Base-by-base conservation (phyloP, 306 rosid genomes). In the Rubus parviflorus region DNA sequence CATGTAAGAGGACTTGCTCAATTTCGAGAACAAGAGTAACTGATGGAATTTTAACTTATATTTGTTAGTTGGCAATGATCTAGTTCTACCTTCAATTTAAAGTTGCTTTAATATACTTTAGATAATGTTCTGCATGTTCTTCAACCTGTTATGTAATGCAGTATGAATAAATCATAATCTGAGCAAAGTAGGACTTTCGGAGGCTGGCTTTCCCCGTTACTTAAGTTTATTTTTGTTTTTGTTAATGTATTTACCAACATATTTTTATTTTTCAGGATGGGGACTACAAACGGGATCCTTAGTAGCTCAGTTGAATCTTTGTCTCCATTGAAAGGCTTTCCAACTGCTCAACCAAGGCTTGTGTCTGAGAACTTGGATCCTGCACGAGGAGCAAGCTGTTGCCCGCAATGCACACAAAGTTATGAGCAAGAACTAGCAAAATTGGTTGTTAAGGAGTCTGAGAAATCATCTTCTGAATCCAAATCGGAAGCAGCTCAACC, bases 241-340 rank as follows among this genome's bases (percentile, higher is more conserved):
- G 77, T 74, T 75, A 64, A 71, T 46, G 58, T 77, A 77, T 83
- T 81, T 56, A 53, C 57, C 57, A 40, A 78, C 61, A 7, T 51
- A 75, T 84, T 48, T 40, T 71, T 75, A 49, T 75, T 35, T 62
- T 70, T 62, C 76, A 96, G 99, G 97, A 81, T 89, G 77, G 93
- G 96, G 79, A 77, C 78, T 80, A 80, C 79, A 67, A 96, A 94
- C 35, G 94, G 99, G 76, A 83, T 93, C 79, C 90, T 92, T 41
- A 89, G 92, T 49, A 81, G 89, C 79, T 88, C 99, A 0, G 85
- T 93, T 43, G 98, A 91, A 81, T 86, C 96, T 22, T 67, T 96
- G 79, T 89, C 98, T 52, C 86, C 94, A 2, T 77, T 86, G 57
- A 92, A 93, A 86, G 84, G 89, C 66, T 87, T 91, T 74, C 76